These are phyloP conservation scores for Chamaecyparis obtusa DNA, from an alignment of 75 land plant species.

Conservation along the genomic window DNA sequence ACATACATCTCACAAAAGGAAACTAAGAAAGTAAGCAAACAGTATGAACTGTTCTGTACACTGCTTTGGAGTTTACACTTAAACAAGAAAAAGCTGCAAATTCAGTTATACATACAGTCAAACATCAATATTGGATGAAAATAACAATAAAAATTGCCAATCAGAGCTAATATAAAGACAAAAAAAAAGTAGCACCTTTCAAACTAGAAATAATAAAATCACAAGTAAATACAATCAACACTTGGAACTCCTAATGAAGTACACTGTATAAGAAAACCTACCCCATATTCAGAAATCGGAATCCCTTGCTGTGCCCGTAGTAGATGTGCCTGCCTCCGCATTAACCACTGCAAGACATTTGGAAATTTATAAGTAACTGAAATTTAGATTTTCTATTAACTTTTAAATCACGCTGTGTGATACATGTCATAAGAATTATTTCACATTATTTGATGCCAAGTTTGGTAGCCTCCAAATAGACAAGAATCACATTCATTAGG, in stretches of 20 bases:
- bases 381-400: background rate
- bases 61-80: background rate
- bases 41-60: background rate
- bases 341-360: slow-evolving; percentile 68
- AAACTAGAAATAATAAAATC: slow-evolving; percentile 1
- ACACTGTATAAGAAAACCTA: slow-evolving; percentile 13
- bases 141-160: background rate
- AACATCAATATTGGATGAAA: background rate
- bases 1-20: background rate
- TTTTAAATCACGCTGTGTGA: background rate
- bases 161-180: background rate
- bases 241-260: background rate
- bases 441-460: background rate
- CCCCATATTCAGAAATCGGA: slow-evolving; percentile 92
- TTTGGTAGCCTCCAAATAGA: background rate
- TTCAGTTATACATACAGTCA: background rate
- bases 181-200: background rate
- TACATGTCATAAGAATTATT: background rate
- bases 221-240: background rate
- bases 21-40: background rate
- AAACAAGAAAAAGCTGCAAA: background rate
- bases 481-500: background rate
- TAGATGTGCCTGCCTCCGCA: slow-evolving; percentile 75
- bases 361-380: background rate
- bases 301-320: slow-evolving; percentile 81